Base-by-base conservation (phyloP, 2,329 filamentous ascomycete genomes). In the Sporothrix variecibatus region DNA sequence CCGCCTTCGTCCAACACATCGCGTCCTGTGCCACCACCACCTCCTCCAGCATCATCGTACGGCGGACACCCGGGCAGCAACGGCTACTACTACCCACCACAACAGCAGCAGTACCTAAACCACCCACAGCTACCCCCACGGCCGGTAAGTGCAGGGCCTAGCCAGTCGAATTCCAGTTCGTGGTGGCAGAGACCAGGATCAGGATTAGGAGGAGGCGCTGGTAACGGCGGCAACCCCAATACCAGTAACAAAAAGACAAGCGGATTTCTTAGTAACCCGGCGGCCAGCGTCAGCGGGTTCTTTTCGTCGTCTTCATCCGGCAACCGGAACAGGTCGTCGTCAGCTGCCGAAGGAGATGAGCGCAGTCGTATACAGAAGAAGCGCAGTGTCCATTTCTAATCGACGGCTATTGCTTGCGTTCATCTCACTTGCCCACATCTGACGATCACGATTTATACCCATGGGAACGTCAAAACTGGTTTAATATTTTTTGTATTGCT, bases 131-230 rank as follows among this genome's bases (percentile, higher is more conserved):
- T 79, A 28, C 86, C 86, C 0, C 81, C 83, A 0, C 80, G 87
- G n/a, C 87, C 87, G 0, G 78, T 82, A 51, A 89, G 87, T 75
- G 84, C 83, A 12, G 86, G 84, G 0, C 85, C 79, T 31, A 72
- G 73, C 67, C 69, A 72, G 60, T 77, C 75, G 43, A 40, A 7
- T 17, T 31, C 23, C 46, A 73, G 49, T 23, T 72, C 71, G 8
- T 81, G 82, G 80, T 82, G 81, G 75, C 78, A 79, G 28, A 76
- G 78, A 20, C 76, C 78, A 73, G 75, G 49, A 74, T 49, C 40
- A 11, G 40, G 40, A 15, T 28, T 28, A 51, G n/a, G 15, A 79
- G 38, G 75, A 75, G 43, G 62, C 75, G 79, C 74, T 23, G 72
- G 64, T 15, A 73, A 70, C 72, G 31, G 56, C 62, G 38, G 58